Percentiles rank a stretch among this genome's conserved stretches.
These are phyloP conservation scores for Fusarium dimerum DNA, from an alignment of 2,329 filamentous ascomycete genomes.

Conservation along the genomic window DNA sequence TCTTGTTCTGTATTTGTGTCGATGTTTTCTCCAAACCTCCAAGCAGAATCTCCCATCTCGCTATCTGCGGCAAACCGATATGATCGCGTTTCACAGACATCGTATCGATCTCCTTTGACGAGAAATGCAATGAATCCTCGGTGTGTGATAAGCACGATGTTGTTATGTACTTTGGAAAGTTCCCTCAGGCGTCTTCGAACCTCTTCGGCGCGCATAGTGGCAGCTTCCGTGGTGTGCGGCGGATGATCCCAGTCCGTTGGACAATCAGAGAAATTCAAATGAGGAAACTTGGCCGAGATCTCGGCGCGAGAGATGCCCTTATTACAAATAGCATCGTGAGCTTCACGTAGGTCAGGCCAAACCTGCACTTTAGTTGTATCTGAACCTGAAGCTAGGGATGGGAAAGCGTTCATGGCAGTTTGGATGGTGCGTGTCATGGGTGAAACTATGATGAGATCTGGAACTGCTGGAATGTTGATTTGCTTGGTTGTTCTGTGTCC, in stretches of 20 bases:
- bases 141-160: slow-evolving; percentile 22
- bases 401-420: slow-evolving; percentile 21
- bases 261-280: slow-evolving; percentile 21
- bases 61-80: slow-evolving; percentile 15
- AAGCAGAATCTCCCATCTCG: background rate
- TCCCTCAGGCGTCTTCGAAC: slow-evolving; percentile 13
- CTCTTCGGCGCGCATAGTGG: slow-evolving; percentile 20
- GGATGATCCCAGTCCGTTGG: slow-evolving; percentile 21
- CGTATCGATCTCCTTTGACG: slow-evolving; percentile 19
- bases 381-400: background rate
- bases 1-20: slow-evolving; percentile 17
- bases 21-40: slow-evolving; percentile 11
- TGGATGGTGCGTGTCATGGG: slow-evolving; percentile 22
- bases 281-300: slow-evolving; percentile 16
- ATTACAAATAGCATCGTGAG: slow-evolving; percentile 27
- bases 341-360: slow-evolving; percentile 26
- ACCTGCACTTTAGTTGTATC: slow-evolving; percentile 12
- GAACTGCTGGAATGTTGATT: too few relatives aligned
- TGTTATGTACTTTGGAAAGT: slow-evolving; percentile 10
- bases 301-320: slow-evolving; percentile 18
- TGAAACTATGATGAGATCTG: too few relatives aligned
- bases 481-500: too few relatives aligned
- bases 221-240: slow-evolving; percentile 10
- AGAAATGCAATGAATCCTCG: slow-evolving; percentile 23
- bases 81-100: slow-evolving; percentile 22